phyloP scores from a whole-genome alignment of 306 rosid genomes.

The Quercus aquifolioides region DNA sequence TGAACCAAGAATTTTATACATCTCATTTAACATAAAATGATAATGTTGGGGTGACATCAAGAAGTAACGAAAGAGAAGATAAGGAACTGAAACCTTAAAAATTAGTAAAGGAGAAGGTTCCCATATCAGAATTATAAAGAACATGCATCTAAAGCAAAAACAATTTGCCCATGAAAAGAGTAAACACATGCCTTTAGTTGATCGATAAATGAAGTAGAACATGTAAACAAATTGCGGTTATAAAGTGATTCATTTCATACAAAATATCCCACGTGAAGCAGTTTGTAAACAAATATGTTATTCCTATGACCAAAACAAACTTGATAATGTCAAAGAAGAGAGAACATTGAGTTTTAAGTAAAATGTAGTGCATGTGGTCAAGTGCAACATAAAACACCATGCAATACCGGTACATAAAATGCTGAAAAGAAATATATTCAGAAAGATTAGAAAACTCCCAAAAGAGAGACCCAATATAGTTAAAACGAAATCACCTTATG shows the following conservation, averaged over 20 bases:
- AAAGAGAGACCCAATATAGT: neutral
- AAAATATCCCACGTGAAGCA: neutral
- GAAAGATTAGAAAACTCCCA: neutral
- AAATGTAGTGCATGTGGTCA: conserved; percentile 3
- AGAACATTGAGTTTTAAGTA: neutral
- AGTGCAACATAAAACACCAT: conserved; percentile 22
- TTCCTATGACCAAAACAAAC: neutral
- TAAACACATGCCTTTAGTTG: neutral
- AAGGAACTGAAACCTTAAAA: neutral
- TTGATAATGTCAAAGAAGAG: neutral
- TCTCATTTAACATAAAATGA: neutral
- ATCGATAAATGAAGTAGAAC: neutral
- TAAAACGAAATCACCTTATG: conserved; percentile 35
- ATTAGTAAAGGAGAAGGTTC: neutral
- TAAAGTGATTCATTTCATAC: neutral
- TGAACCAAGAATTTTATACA: neutral
- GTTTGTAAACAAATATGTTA: neutral
- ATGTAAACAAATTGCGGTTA: neutral
- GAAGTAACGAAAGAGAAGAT: neutral
- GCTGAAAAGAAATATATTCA: neutral
- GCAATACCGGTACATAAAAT: conserved; percentile 24
- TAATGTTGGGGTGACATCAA: neutral
- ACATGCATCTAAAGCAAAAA: neutral
- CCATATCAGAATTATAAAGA: neutral
- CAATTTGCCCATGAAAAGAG: neutral